Evolutionary conservation across 805 yeast genomes (phyloP).

Genomic region (Monosporozyma servazzii): DNA sequence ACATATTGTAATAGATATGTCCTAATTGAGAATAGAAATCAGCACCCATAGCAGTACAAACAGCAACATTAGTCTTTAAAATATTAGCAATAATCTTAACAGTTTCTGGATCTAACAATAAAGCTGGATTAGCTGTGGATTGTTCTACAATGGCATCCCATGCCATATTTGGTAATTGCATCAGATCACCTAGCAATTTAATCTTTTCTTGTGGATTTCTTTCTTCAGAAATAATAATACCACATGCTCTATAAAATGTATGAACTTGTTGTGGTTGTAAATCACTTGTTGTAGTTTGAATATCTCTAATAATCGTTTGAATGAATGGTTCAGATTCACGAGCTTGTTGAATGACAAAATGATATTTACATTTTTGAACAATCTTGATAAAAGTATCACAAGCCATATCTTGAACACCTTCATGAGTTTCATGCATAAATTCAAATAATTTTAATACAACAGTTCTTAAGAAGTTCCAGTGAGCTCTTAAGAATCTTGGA

Average conservation of each 20-base stretch:
- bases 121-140: slow-evolving; percentile 73
- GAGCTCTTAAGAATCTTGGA: slow-evolving; percentile 94
- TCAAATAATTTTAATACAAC: slow-evolving; percentile 93
- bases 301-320: slow-evolving; percentile 75
- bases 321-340: slow-evolving; percentile 86
- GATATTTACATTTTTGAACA: slow-evolving; percentile 89
- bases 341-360: slow-evolving; percentile 80
- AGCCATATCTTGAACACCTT: slow-evolving; percentile 99
- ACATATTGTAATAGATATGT: slow-evolving; percentile 78
- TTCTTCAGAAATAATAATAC: slow-evolving; percentile 85
- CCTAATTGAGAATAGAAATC: slow-evolving; percentile 85
- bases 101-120: slow-evolving; percentile 69
- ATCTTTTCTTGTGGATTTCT: slow-evolving; percentile 59
- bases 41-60: slow-evolving; percentile 89
- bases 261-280: slow-evolving; percentile 96
- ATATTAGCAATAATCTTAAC: slow-evolving; percentile 90
- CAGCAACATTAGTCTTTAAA: slow-evolving; percentile 90
- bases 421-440: slow-evolving; percentile 99
- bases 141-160: slow-evolving; percentile 85
- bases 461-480: slow-evolving; percentile 94
- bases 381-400: slow-evolving; percentile 97
- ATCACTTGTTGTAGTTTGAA: slow-evolving; percentile 82
- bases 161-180: slow-evolving; percentile 89
- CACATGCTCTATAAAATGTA: slow-evolving; percentile 96
- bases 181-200: slow-evolving; percentile 62